These are phyloP conservation scores for Tetrapisispora fleetii DNA, from an alignment of 805 yeast species.

Conservation along the genomic window DNA sequence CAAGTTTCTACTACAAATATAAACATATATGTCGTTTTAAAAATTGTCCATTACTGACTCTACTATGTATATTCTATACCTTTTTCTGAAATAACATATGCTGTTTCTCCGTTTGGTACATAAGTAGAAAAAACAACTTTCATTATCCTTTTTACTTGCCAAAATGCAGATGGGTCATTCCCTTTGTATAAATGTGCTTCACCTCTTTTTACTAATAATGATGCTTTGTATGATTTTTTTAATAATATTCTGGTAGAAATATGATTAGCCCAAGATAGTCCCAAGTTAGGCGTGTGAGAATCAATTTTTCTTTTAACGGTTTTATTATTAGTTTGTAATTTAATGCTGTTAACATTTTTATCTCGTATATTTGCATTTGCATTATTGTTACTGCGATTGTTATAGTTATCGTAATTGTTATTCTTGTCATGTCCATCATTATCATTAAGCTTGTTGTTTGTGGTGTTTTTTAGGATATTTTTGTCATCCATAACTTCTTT, in stretches of 20 bases:
- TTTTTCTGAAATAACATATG: conserved; percentile 17
- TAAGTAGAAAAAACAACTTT: conserved; percentile 35
- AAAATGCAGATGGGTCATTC: conserved; percentile 24
- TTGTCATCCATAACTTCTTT: not conserved
- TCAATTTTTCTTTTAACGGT: conserved; percentile 22
- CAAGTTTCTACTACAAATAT: no score
- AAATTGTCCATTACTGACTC: not conserved
- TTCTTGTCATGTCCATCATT: no score
- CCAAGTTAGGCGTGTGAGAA: conserved; percentile 43
- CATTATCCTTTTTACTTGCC: conserved; percentile 30
- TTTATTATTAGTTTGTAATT: not conserved
- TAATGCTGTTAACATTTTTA: not conserved
- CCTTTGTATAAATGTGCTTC: conserved; percentile 26
- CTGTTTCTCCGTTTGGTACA: conserved; percentile 15
- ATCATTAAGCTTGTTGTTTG: no score
- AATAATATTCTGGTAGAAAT: conserved; percentile 42
- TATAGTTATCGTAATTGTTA: not conserved
- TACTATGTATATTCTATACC: conserved; percentile 17
- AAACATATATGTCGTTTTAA: no score
- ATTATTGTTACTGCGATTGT: not conserved
- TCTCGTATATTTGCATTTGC: not conserved
- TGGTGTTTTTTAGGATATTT: no score
- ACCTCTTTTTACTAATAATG: conserved; percentile 22
- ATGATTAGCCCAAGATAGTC: conserved; percentile 44
- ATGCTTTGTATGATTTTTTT: conserved; percentile 35